Percentiles rank a stretch among this genome's conserved stretches.
Evolutionary conservation across 306 rosid species (phyloP).

Genomic region (Quercus suber): DNA sequence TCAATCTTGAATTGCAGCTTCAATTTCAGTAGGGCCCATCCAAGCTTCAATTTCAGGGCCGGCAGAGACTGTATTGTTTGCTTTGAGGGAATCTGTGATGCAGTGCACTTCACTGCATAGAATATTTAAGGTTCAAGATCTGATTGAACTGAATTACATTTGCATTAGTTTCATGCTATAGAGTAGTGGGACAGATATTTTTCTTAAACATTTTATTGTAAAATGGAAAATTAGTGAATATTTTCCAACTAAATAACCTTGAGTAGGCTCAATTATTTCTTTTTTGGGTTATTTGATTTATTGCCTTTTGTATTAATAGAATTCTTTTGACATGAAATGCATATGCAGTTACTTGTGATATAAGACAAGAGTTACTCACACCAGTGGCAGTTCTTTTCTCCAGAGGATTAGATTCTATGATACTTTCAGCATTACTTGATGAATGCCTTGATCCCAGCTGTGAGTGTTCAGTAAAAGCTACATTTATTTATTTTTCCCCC

Average conservation of each 20-base stretch:
- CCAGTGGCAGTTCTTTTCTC: constrained; percentile 56
- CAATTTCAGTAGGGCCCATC: constrained; percentile 23
- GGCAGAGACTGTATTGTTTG: constrained; percentile 52
- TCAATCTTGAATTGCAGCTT: too few species aligned
- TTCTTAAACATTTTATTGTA: background rate
- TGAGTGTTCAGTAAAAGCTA: constrained; percentile 46
- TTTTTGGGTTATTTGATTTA: too few species aligned
- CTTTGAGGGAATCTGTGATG: constrained; percentile 72
- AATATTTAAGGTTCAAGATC: constrained; percentile 60
- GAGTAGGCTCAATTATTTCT: background rate
- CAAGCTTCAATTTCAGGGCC: constrained; percentile 38
- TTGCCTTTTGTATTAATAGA: too few species aligned
- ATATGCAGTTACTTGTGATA: too few species aligned
- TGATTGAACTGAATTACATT: constrained; percentile 8
- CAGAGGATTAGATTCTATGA: constrained; percentile 97
- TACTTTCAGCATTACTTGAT: constrained; percentile 85
- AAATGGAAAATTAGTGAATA: background rate
- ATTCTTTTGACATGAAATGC: too few species aligned
- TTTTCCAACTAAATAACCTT: background rate
- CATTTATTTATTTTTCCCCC: background rate
- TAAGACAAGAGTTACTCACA: too few species aligned
- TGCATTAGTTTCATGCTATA: background rate
- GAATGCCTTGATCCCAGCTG: constrained; percentile 69
- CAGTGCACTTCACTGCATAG: constrained; percentile 72
- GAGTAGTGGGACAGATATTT: background rate